Evolutionary conservation across 306 rosid genomes (phyloP).

Genomic region (Luffa acutangula): DNA sequence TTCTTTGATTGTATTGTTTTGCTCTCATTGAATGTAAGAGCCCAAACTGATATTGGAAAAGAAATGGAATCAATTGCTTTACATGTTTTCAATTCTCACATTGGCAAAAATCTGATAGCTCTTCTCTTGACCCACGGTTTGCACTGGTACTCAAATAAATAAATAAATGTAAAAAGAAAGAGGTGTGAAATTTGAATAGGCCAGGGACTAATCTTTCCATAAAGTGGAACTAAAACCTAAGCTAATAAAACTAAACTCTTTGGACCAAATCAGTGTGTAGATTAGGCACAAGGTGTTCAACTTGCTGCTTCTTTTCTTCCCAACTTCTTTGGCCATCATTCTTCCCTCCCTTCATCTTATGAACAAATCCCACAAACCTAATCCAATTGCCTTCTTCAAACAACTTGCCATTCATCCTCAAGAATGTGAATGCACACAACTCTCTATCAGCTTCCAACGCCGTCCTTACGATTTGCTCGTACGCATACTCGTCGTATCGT

Average conservation of each 20-base stretch:
- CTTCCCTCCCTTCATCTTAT: conserved; percentile 81
- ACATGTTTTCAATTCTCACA: no score
- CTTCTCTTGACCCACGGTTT: no score
- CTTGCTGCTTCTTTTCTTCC: conserved; percentile 79
- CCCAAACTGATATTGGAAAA: no score
- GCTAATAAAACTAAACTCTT: conserved; percentile 28
- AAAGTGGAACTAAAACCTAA: background rate
- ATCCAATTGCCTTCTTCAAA: conserved; percentile 73
- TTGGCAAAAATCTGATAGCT: no score
- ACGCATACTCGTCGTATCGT: conserved; percentile 52
- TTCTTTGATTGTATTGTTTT: no score
- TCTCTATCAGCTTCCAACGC: conserved; percentile 35
- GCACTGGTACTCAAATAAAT: no score
- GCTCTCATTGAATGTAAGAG: no score
- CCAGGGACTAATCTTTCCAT: background rate
- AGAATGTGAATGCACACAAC: conserved; percentile 87
- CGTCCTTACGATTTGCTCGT: conserved; percentile 55
- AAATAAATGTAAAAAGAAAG: background rate
- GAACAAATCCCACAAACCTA: conserved; percentile 71
- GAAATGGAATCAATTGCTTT: no score
- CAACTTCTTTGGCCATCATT: conserved; percentile 29
- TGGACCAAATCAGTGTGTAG: conserved; percentile 45
- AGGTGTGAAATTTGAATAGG: background rate
- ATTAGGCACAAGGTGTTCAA: conserved; percentile 62
- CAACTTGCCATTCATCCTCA: conserved; percentile 77